Evolutionary conservation across 768 basidiomycete species (phyloP), one percentile per base, ranked within the genome.

Genomic region (Boletus coccyginus): DNA sequence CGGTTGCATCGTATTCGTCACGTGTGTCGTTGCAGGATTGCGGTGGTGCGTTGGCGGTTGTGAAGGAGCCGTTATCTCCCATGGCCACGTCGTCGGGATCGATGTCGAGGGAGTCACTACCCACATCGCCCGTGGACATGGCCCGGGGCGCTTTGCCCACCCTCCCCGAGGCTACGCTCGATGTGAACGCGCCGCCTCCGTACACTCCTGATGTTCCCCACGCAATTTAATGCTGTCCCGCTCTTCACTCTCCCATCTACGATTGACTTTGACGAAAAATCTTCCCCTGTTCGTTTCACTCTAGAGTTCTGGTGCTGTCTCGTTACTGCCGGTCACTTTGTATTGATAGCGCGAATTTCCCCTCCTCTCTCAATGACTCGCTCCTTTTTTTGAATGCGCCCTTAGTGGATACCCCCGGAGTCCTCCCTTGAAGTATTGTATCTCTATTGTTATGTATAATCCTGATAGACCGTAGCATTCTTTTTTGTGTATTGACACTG

Each of bases 1-100:
- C 81, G 7, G 54, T 81, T 16, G 70, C 74, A 39, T 84, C 83
- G 0, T 74, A 80, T 66, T 77, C 78, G 8, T 71, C 71, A 32
- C 73, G 75, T 56, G 65, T 79, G 49, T 79, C 79, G 14, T 62
- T 77, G 63, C 69, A 58, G 8, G 80, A 78, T 40, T 75, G 71
- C n/a, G 73, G 73, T 16, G 73, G 74, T 13, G 62, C 70, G 41
- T 60, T 78, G 53, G 59, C 38, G 31, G 66, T 27, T 27, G 50
- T 61, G 50, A 68, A 73, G 46, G 60, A 62, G 2, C 53, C 68
- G 0, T 62, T 61, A 33, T 66, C 63, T 0, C 66, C 68, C 7
- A 68, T 64, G 3, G 39, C 53, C 1, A 70, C 68, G 2, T 12
- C 33, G 35, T 35, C 35, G 2, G 55, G 52, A 46, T 70, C 71